Percentiles rank a stretch among this genome's conserved stretches.
phyloP scores from a whole-genome alignment of 208 protist genomes.

The Phytomonas sp. region DNA sequence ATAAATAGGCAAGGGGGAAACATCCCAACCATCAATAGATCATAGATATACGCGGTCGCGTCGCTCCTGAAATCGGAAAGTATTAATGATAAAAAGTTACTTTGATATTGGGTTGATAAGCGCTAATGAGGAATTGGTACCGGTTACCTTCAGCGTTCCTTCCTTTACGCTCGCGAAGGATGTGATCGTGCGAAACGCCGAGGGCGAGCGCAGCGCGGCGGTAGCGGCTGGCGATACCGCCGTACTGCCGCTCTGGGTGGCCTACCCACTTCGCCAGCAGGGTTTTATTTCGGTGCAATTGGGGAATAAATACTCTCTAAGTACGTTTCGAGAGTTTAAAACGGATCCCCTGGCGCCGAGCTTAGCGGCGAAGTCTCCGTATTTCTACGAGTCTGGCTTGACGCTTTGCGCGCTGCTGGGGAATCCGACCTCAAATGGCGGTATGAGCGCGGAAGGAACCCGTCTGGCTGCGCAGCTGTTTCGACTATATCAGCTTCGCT shows the following conservation, averaged over 20 bases:
- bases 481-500: slow-evolving; percentile 66
- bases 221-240: slow-evolving; percentile 38
- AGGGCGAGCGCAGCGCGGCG: slow-evolving; percentile 34
- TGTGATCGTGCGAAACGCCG: slow-evolving; percentile 26
- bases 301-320: slow-evolving; percentile 40
- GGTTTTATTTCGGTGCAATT: slow-evolving; percentile 44
- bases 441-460: slow-evolving; percentile 42
- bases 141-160: slow-evolving; percentile 42
- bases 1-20: not conserved
- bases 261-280: slow-evolving; percentile 30
- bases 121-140: slow-evolving; percentile 35
- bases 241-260: slow-evolving; percentile 59
- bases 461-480: slow-evolving; percentile 67
- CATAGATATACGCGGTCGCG: not conserved
- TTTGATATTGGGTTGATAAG: slow-evolving; percentile 62
- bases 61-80: not conserved
- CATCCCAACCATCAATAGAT: not conserved
- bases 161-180: slow-evolving; percentile 46
- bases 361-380: slow-evolving; percentile 50
- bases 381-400: slow-evolving; percentile 63
- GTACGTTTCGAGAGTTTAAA: slow-evolving; percentile 72
- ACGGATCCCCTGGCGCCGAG: slow-evolving; percentile 60
- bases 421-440: slow-evolving; percentile 26
- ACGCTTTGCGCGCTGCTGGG: slow-evolving; percentile 37
- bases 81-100: slow-evolving; percentile 54